phyloP scores from a whole-genome alignment of 2,329 filamentous ascomycete species.

The Verticillium zaregamsianum region DNA sequence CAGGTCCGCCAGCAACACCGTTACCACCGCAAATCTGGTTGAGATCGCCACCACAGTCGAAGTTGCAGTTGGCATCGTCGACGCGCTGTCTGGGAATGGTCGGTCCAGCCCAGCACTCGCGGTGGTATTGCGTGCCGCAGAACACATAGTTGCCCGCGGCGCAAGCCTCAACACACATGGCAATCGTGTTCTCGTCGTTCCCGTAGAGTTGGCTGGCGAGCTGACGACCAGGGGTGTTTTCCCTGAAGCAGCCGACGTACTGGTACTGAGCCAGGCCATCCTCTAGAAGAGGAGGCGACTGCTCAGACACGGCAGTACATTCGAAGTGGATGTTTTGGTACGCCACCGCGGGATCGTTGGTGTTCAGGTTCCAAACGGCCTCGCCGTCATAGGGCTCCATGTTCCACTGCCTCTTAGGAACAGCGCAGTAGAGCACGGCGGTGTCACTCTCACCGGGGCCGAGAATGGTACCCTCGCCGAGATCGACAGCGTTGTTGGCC shows the following conservation, averaged over 20 bases:
- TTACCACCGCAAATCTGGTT: slow-evolving; percentile 52
- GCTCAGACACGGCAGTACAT: slow-evolving; percentile 48
- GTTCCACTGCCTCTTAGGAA: slow-evolving; percentile 55
- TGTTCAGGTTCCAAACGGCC: slow-evolving; percentile 53
- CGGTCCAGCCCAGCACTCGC: slow-evolving; percentile 53
- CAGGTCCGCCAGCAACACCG: slow-evolving; percentile 24
- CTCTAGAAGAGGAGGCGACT: slow-evolving; percentile 42
- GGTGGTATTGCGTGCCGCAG: slow-evolving; percentile 44
- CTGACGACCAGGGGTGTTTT: slow-evolving; percentile 52
- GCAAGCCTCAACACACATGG: slow-evolving; percentile 41
- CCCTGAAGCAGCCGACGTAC: slow-evolving; percentile 51
- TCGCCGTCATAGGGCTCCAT: slow-evolving; percentile 41
- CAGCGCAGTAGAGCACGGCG: slow-evolving; percentile 50
- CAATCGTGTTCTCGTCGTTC: slow-evolving; percentile 35
- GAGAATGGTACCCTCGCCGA: slow-evolving; percentile 52
- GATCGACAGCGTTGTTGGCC: slow-evolving; percentile 50
- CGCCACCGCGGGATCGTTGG: slow-evolving; percentile 45
- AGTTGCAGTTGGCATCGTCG: slow-evolving; percentile 45
- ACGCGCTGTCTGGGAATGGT: slow-evolving; percentile 39
- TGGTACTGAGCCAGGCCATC: slow-evolving; percentile 43
- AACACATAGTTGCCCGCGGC: slow-evolving; percentile 29
- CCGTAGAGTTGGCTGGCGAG: slow-evolving; percentile 37
- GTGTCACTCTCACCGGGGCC: slow-evolving; percentile 44
- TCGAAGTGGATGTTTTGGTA: slow-evolving; percentile 49
- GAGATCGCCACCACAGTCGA: slow-evolving; percentile 42